A percentile compares a stretch with the other conserved stretches of the same genome.
These are phyloP conservation scores for Geranium brycei DNA, from an alignment of 345 rosid species.

Conservation along the genomic window DNA sequence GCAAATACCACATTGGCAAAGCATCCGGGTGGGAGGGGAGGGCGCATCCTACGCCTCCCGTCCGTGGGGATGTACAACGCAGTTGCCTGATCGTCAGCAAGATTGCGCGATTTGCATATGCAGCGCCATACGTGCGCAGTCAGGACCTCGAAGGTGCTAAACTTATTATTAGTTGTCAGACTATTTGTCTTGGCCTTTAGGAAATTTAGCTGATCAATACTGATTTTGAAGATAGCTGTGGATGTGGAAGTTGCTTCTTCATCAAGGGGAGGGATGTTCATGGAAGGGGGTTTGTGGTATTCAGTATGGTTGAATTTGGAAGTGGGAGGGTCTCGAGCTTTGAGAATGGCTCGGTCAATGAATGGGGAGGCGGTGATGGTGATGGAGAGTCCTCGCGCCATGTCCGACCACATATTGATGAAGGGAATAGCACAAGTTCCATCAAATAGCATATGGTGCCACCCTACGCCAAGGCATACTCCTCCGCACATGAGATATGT, in stretches of 20 bases:
- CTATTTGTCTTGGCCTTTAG: neutral
- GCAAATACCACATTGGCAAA: constrained; percentile 5
- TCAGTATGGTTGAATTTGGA: neutral
- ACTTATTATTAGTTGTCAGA: neutral
- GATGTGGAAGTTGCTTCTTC: neutral
- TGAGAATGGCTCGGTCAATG: neutral
- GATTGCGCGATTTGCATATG: constrained; percentile 4
- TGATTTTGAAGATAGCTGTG: neutral
- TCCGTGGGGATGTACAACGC: constrained; percentile 4
- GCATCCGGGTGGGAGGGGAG: constrained; percentile 3
- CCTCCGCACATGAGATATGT: constrained; percentile 26
- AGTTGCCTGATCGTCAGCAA: neutral
- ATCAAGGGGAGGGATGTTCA: neutral
- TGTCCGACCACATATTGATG: neutral
- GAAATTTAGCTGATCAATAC: neutral
- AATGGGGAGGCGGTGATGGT: neutral
- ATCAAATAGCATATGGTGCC: constrained; percentile 19
- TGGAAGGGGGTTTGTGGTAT: neutral
- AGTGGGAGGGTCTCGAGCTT: neutral
- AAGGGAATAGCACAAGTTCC: constrained; percentile 12
- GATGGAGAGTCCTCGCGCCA: neutral
- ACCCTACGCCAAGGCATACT: constrained; percentile 15
- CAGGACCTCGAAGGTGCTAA: constrained; percentile 7
- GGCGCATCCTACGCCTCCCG: constrained; percentile 3
- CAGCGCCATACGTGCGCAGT: constrained; percentile 12